Conservation (phyloP, 148 eudicot genomes). For the Amaranthus cruentus region DNA sequence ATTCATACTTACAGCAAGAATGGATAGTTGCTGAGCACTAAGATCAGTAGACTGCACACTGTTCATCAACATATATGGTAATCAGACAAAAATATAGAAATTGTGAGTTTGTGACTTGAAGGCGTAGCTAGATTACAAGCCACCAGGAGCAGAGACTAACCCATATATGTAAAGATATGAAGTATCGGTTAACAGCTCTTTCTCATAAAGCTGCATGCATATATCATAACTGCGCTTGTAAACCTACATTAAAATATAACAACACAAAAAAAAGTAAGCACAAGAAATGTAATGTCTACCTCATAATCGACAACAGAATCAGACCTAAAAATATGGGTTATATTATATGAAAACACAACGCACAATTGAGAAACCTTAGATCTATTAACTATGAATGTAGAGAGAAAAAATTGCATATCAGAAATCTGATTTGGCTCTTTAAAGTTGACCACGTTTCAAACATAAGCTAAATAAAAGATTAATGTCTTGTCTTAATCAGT, state of each 20-base stretch:
- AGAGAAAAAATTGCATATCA: too few relatives aligned
- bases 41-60: slow-evolving; percentile 76
- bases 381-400: too few relatives aligned
- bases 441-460: too few relatives aligned
- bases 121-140: not conserved
- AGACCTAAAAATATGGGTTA: too few relatives aligned
- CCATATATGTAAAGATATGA: slow-evolving; percentile 86
- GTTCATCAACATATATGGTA: slow-evolving; percentile 17
- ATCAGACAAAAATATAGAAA: not conserved
- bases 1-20: slow-evolving; percentile 69
- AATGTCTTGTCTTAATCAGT: too few relatives aligned
- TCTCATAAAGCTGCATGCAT: slow-evolving; percentile 87
- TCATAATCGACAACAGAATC: too few relatives aligned
- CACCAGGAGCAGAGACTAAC: slow-evolving; percentile 30
- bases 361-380: too few relatives aligned
- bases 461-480: too few relatives aligned
- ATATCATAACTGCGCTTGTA: slow-evolving; percentile 80
- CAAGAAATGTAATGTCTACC: not conserved
- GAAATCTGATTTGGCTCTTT: too few relatives aligned
- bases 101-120: not conserved
- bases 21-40: slow-evolving; percentile 83
- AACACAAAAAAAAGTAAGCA: not conserved
- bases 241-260: slow-evolving; percentile 45
- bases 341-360: too few relatives aligned
- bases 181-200: slow-evolving; percentile 74